These are phyloP conservation scores for Fusarium sp. DNA, from an alignment of 2,329 filamentous ascomycete species.

Conservation along the genomic window DNA sequence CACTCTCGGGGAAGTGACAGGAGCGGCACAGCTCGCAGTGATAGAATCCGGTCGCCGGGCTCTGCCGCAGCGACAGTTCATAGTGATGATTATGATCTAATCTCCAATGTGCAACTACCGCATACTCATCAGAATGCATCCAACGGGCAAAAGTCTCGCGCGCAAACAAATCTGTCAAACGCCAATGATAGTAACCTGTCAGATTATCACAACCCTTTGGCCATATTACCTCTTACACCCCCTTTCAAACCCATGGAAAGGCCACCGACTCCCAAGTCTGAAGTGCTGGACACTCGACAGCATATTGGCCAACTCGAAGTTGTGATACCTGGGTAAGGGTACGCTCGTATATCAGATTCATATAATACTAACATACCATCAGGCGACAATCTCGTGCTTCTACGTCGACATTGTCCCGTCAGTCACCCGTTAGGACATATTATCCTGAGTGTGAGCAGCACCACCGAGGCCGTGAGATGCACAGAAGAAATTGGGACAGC, in stretches of 20 bases:
- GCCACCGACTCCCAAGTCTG: not conserved
- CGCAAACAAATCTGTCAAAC: not conserved
- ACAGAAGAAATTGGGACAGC: conserved; percentile 9
- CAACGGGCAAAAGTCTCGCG: not conserved
- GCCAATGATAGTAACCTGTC: conserved; percentile 8
- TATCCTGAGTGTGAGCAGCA: not conserved
- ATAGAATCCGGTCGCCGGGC: conserved; percentile 33
- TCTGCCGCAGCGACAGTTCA: conserved; percentile 49
- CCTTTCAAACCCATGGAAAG: conserved; percentile 2
- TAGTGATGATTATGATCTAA: conserved; percentile 47
- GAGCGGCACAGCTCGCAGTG: not conserved
- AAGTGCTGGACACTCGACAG: not conserved
- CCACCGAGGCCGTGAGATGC: conserved; percentile 18
- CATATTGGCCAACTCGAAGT: not conserved
- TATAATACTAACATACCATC: not conserved
- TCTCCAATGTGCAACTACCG: not conserved
- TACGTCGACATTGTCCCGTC: not conserved
- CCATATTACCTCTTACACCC: conserved; percentile 28
- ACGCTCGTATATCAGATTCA: not conserved
- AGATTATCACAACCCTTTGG: conserved; percentile 20
- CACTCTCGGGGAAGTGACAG: not conserved
- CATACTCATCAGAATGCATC: not conserved
- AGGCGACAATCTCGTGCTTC: not conserved
- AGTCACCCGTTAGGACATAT: not conserved
- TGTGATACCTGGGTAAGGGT: not conserved